Conservation (phyloP, 331 rosid genomes). For the Spiraea crenata region DNA sequence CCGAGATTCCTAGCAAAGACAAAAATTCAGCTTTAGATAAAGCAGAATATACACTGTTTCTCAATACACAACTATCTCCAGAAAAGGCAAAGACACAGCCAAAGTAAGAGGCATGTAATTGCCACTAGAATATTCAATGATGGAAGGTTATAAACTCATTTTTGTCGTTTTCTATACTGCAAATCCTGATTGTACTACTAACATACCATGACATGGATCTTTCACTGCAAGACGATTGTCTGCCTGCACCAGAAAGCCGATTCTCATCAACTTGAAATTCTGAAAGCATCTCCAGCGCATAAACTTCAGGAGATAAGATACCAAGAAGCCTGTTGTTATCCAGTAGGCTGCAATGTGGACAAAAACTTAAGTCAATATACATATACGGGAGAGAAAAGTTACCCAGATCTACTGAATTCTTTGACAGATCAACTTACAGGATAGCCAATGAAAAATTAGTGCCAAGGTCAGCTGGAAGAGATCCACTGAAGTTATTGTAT, state of each 20-base stretch:
- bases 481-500: constrained; percentile 68
- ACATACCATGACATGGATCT: constrained; percentile 49
- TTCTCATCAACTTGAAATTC: constrained; percentile 74
- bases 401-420: constrained; percentile 6
- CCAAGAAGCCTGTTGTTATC: constrained; percentile 72
- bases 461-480: constrained; percentile 66
- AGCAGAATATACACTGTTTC: constrained; percentile 2
- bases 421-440: constrained; percentile 59
- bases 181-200: constrained; percentile 21
- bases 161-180: neutral
- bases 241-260: constrained; percentile 36
- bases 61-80: neutral
- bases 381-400: neutral
- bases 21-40: constrained; percentile 4
- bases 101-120: neutral
- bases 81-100: neutral
- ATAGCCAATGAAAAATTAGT: constrained; percentile 54
- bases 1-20: constrained; percentile 38
- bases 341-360: constrained; percentile 58
- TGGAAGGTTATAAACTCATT: neutral
- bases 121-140: neutral
- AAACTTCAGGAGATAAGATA: constrained; percentile 57
- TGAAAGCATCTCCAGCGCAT: constrained; percentile 48
- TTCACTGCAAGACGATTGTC: constrained; percentile 40
- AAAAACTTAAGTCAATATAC: constrained; percentile 16